Base-by-base conservation (phyloP, 1,284 basidiomycete genomes). In the Filobasidium uniguttulatum region DNA sequence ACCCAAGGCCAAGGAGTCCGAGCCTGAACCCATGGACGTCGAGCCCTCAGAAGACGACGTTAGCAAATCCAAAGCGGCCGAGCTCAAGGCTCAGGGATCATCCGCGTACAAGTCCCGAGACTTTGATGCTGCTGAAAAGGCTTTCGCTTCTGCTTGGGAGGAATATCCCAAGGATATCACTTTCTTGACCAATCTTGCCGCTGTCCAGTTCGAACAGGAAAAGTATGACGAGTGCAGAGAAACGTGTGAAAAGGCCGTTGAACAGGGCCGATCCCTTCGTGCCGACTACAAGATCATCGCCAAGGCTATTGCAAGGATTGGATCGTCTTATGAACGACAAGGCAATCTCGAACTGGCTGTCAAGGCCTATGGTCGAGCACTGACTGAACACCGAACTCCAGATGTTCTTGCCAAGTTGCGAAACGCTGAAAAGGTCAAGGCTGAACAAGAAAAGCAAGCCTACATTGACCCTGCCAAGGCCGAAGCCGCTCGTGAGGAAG, bases 301-400 rank as follows among this genome's bases (percentile, higher is more conserved):
- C 57, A 78, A 77, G 64, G 91, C 91, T 0, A 80, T 86, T 53
- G 93, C 87, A 10, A 85, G 94, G 35, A 82, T 85, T 52, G 94
- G 93, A 10, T 80, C 80, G 7, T 79, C 91, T 0, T 89, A 91
- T 71, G 71, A 78, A 50, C 86, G 85, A 71, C 85, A 86, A 66
- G 78, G 74, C 49, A 87, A 99, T 67, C 70, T 84, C 22, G 64
- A 68, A 6, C 76, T 77, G 41, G 91, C 91, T 12, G 82, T 91
- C 76, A 89, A 86, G 68, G 89, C 78, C 73, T 91, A 78, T 72
- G 74, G 85, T 61, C 93, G 93, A 70, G 90, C 87, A 7, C 77
- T 99, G 46, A 85, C 90, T 3, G 94, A 99, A 70, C 94, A 98
- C 70, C 86, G 94, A 53, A 97, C 93, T 5, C 84, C 94, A 14